Base-by-base conservation (phyloP, 805 yeast genomes). In the Wickerhamomyces bovis region DNA sequence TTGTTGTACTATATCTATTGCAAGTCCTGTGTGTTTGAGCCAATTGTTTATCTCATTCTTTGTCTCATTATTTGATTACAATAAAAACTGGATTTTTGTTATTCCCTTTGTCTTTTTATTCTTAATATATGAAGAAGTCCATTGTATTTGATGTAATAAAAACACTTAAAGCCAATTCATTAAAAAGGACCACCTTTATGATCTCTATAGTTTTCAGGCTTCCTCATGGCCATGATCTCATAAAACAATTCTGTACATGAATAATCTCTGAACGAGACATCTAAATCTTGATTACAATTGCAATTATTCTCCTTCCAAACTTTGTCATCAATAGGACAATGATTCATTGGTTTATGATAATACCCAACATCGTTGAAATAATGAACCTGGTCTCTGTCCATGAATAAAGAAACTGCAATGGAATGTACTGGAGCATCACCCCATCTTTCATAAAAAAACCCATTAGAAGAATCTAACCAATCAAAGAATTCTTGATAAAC, bases 391-490 rank as follows among this genome's bases (percentile, higher is more conserved):
- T 76, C 77, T 61, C 76, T 79, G 39, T 81, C 77, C 64, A 86
- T 62, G 67, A 89, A 85, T 52, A 89, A 68, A 3, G 92, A 70
- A 15, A 85, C 95, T 25, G 92, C 96, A 58, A 87, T 81, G 4
- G 95, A 83, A 66, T 86, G 95, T 43, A 87, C 83, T 18, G 96
- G 96, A 20, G 96, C 96, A 66, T 88, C 96, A 51, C 96, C 96
- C 96, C 96, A 88, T 68, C 85, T 59, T 56, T 80, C 84, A 52
- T 76, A 76, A 56, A 76, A 77, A 48, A 77, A 72, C 1, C 84
- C 85, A 15, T 78, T 74, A 0, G 72, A 54, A 28, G 60, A 49
- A 56, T 78, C 83, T 43, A 78, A 52, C 56, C 56, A 64, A 16
- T 75, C 61, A 53, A 79, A 78, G 51, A 68, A 73, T 10, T 66